Percentiles rank a stretch among this genome's conserved stretches.
phyloP scores from a whole-genome alignment of 2,329 filamentous ascomycete genomes.

The Grosmannia clavigera region DNA sequence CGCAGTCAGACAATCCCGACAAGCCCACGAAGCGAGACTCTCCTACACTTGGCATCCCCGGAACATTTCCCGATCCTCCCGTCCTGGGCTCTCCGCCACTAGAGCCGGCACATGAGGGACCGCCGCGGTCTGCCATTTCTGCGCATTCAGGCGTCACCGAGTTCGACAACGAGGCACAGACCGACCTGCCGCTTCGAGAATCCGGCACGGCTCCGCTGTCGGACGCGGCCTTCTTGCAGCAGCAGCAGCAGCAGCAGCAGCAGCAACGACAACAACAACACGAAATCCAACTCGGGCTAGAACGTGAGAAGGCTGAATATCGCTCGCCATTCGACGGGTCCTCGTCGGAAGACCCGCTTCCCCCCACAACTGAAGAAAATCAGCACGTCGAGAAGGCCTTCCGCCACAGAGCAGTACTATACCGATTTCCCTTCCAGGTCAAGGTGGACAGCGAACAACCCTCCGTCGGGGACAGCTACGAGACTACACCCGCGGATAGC shows the following conservation, averaged over 20 bases:
- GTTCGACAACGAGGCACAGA: conserved; percentile 62
- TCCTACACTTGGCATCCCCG: conserved; percentile 54
- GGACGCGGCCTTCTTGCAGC: neutral
- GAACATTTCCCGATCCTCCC: conserved; percentile 37
- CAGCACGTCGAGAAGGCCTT: neutral
- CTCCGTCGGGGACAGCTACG: neutral
- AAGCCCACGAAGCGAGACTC: conserved; percentile 34
- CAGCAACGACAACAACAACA: neutral
- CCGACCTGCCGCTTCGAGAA: conserved; percentile 31
- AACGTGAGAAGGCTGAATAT: conserved; percentile 9
- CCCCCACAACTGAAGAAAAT: neutral
- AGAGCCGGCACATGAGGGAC: conserved; percentile 14
- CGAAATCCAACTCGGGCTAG: neutral
- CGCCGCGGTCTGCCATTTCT: conserved; percentile 47
- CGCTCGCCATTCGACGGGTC: conserved; percentile 12
- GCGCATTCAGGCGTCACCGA: conserved; percentile 50
- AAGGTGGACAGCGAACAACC: neutral
- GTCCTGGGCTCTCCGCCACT: conserved; percentile 19
- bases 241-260: neutral
- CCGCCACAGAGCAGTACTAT: conserved; percentile 25
- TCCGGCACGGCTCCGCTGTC: neutral
- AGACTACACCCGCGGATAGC: neutral
- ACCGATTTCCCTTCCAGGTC: conserved; percentile 37
- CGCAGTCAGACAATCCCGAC: conserved; percentile 1
- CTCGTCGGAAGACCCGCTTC: neutral